Evolutionary conservation across 2,329 filamentous ascomycete species (phyloP).

Genomic region (Neonectria magnoliae): DNA sequence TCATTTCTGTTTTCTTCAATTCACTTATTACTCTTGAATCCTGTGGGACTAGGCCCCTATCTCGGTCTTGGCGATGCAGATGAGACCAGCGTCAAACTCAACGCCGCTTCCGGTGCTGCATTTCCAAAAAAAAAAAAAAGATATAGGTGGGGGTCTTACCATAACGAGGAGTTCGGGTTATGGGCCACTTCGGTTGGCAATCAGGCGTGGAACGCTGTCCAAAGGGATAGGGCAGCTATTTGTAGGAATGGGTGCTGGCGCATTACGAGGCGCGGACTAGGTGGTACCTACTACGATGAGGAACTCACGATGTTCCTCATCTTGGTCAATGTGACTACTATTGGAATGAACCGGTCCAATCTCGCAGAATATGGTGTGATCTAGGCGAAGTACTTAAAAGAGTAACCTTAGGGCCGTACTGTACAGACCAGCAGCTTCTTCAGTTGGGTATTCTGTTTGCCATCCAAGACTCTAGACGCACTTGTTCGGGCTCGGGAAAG

Average conservation of each 20-base stretch:
- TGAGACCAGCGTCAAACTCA: conserved; percentile 8
- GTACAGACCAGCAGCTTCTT: conserved; percentile 26
- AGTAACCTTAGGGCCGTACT: conserved; percentile 19
- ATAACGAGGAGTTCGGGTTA: conserved; percentile 21
- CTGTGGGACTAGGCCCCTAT: conserved; percentile 17
- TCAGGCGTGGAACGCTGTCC: conserved; percentile 13
- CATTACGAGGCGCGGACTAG: conserved; percentile 4
- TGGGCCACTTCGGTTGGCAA: conserved; percentile 23
- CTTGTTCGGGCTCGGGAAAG: not conserved
- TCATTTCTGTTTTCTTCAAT: conserved; percentile 35
- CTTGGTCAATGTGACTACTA: conserved; percentile 41
- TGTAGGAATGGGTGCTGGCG: conserved; percentile 31
- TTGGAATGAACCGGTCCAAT: conserved; percentile 37
- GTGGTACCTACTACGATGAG: conserved; percentile 32
- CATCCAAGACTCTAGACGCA: conserved; percentile 21
- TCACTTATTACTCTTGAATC: conserved; percentile 31
- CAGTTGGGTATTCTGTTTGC: conserved; percentile 29
- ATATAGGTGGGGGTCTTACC: conserved; percentile 22
- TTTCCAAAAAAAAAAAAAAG: conserved; percentile 2
- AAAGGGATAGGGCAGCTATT: conserved; percentile 24
- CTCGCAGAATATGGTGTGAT: conserved; percentile 4
- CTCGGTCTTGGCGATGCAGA: conserved; percentile 14
- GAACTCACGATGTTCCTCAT: conserved; percentile 27
- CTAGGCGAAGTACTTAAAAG: not conserved
- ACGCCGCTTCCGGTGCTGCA: conserved; percentile 18